Conservation (phyloP, 768 basidiomycete species). For the Macrolepiota albuminosa region DNA sequence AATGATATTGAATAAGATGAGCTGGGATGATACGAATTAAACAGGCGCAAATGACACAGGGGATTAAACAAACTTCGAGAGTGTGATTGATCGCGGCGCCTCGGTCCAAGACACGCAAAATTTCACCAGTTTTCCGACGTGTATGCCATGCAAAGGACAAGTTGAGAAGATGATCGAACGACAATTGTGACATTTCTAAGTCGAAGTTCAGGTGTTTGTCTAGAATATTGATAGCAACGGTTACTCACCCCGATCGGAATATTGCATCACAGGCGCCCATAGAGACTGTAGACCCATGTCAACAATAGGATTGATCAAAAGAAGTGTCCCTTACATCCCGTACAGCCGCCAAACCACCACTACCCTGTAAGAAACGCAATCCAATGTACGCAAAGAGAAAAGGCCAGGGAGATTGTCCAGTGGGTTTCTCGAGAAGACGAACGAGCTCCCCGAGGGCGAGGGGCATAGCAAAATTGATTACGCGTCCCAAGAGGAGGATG, state of each 20-base stretch:
- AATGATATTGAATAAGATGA: conserved; percentile 77
- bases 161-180: conserved; percentile 83
- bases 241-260: conserved; percentile 61
- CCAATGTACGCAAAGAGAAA: conserved; percentile 64
- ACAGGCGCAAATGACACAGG: not conserved
- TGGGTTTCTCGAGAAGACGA: conserved; percentile 43
- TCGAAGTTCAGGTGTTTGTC: conserved; percentile 1
- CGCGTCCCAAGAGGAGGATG: conserved; percentile 67
- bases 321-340: conserved; percentile 43
- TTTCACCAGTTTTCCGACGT: conserved; percentile 79
- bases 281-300: conserved; percentile 38
- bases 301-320: not conserved
- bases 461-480: conserved; percentile 73
- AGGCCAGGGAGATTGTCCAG: conserved; percentile 55
- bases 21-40: conserved; percentile 29
- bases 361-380: conserved; percentile 70
- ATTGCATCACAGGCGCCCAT: conserved; percentile 89
- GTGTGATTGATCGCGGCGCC: conserved; percentile 85
- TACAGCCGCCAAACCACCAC: conserved; percentile 69
- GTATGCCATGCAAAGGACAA: conserved; percentile 84
- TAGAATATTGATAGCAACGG: not conserved
- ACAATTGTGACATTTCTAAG: conserved; percentile 79
- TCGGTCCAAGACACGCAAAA: conserved; percentile 76
- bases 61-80: conserved; percentile 48
- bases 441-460: conserved; percentile 66